phyloP scores from a whole-genome alignment of 2,329 filamentous ascomycete genomes.

The Alternaria consortialis region DNA sequence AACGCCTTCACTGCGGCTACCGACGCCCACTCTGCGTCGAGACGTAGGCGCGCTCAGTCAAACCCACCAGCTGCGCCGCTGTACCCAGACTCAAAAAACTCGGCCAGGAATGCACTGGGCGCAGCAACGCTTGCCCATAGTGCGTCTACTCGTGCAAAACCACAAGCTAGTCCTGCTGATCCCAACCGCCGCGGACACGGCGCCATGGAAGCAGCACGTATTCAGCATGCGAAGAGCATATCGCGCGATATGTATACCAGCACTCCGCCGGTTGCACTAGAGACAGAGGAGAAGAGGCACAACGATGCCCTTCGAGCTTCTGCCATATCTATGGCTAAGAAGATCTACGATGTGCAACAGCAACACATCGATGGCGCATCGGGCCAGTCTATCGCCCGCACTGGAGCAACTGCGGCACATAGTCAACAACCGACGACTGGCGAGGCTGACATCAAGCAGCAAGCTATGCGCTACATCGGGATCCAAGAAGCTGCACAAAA shows the following conservation, averaged over 20 bases:
- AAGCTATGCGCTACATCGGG: conserved; percentile 64
- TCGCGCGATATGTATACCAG: conserved; percentile 80
- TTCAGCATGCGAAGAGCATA: conserved; percentile 74
- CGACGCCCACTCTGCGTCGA: conserved; percentile 70
- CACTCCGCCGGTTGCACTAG: conserved; percentile 73
- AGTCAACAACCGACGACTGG: conserved; percentile 39
- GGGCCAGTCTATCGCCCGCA: conserved; percentile 46
- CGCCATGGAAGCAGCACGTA: conserved; percentile 68
- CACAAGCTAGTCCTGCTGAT: conserved; percentile 27
- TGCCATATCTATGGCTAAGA: conserved; percentile 86
- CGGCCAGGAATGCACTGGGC: conserved; percentile 73
- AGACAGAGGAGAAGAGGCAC: conserved; percentile 76
- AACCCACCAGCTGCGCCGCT: conserved; percentile 57
- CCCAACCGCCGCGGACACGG: conserved; percentile 56
- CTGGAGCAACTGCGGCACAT: conserved; percentile 47
- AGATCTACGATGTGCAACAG: conserved; percentile 80
- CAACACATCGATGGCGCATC: conserved; percentile 62
- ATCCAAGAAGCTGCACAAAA: conserved; percentile 89
- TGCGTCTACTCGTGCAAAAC: conserved; percentile 38
- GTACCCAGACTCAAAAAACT: conserved; percentile 67
- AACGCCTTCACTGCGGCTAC: conserved; percentile 79
- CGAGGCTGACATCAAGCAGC: conserved; percentile 61
- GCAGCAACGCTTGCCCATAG: conserved; percentile 75
- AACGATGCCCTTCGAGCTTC: conserved; percentile 80
- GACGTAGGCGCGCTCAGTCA: conserved; percentile 71